Percentiles rank a stretch among this genome's conserved stretches.
Evolutionary conservation across 1,284 basidiomycete species (phyloP).

Genomic region (Microbotryum lychnidis-dioicae): DNA sequence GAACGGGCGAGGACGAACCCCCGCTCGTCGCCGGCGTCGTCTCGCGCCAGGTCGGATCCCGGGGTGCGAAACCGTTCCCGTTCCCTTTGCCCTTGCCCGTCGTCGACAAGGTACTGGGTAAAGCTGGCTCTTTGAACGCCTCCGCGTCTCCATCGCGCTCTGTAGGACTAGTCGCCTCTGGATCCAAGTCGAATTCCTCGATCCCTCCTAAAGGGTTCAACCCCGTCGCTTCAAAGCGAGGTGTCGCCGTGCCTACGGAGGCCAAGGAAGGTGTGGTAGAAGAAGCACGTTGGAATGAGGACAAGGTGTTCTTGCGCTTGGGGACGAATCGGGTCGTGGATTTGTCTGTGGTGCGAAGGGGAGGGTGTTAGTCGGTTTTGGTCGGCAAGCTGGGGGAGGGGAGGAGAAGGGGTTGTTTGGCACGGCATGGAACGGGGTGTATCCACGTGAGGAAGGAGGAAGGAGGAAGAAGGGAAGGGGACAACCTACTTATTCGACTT

Average conservation of each 20-base stretch:
- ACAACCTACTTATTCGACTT: constrained; percentile 14
- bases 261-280: constrained; percentile 14
- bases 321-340: constrained; percentile 74
- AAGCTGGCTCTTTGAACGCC: neutral
- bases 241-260: neutral
- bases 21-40: no score
- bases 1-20: no score
- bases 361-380: neutral
- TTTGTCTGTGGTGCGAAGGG: constrained; percentile 13
- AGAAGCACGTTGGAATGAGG: constrained; percentile 31
- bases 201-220: neutral
- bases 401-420: no score
- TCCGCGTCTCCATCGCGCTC: neutral
- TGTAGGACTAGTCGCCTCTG: neutral
- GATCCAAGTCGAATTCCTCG: neutral
- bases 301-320: constrained; percentile 55
- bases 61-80: neutral
- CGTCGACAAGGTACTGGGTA: neutral
- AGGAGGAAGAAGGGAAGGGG: neutral
- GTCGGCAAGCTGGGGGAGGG: no score
- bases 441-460: no score
- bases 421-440: no score
- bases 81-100: no score
- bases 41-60: no score
- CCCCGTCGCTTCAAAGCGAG: neutral